Base-by-base conservation (phyloP, 192 early-diverging fungal species). In the Fimicolochytrium jonesii region DNA sequence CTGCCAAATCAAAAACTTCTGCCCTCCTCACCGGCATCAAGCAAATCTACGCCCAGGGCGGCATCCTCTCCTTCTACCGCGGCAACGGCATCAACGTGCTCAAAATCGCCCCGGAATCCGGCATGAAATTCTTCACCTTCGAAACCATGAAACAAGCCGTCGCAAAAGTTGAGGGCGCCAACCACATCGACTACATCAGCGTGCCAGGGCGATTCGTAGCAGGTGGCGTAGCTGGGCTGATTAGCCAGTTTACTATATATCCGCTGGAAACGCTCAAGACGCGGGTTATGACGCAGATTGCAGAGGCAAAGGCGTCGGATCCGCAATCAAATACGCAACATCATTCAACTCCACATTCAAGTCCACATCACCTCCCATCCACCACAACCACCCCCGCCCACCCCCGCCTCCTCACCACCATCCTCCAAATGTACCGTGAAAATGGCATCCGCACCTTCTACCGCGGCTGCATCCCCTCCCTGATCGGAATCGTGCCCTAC, bases 61-160 rank as follows among this genome's bases (percentile, higher is more conserved):
- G 89, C 18, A 37, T 87, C 4, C 70, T 67, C 28, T 84, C 77
- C 2, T 90, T 90, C 57, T 91, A 86, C 59, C 74, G 81, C 23
- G 89, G 89, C 46, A 91, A 91, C 61, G 87, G 87, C 30, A 60
- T 91, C 29, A 91, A 91, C 57, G 77, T 88, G 32, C 67, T 88
- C 53, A 89, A 90, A 66, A 90, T 91, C 66, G 80, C 80, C 26
- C 89, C 89, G 23, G 87, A 89, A 70, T 84, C 82, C 4, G 85
- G 82, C 1, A 78, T 91, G 64, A 91, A 88, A 54, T 91, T 91
- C 46, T 86, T 80, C 58, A 81, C 81, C 5, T 91, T 88, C 60
- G 89, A 91, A 61, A 70, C 78, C 29, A 61, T 65, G 33, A 87
- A 87, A 59, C 53, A 60, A 15, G 36, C 70, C 5, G 51, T 87